Percentiles rank a stretch among this genome's conserved stretches.
Conservation (phyloP, 495 filamentous ascomycete species). For the Neurospora sp. region DNA sequence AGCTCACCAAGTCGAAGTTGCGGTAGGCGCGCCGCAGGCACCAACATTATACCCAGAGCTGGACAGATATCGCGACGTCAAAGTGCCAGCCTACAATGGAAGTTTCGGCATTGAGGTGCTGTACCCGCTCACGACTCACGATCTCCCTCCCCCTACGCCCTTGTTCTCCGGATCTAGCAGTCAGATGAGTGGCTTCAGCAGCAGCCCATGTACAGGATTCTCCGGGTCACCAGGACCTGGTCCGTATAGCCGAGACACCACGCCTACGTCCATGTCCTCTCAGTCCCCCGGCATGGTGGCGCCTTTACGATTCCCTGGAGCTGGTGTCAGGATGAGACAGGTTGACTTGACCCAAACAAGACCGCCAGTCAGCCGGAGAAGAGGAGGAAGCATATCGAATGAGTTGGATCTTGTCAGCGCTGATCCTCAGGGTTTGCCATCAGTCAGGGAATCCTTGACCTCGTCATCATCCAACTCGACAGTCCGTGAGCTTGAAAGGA, state of each 20-base stretch:
- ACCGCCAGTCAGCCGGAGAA: conserved; percentile 57
- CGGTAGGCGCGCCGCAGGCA: conserved; percentile 21
- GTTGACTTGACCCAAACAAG: conserved; percentile 48
- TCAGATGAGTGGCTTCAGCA: conserved; percentile 49
- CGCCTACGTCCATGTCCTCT: conserved; percentile 93
- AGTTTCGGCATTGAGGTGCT: conserved; percentile 28
- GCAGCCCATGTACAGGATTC: conserved; percentile 87
- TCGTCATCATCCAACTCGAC: conserved; percentile 52
- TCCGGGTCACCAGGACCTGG: conserved; percentile 79
- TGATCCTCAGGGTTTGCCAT: conserved; percentile 48
- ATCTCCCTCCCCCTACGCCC: conserved; percentile 57
- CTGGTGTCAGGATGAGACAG: conserved; percentile 46
- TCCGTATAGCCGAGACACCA: conserved; percentile 79
- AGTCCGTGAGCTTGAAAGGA: conserved; percentile 33
- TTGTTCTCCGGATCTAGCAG: conserved; percentile 45
- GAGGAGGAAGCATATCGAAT: conserved; percentile 42
- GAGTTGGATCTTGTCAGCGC: conserved; percentile 37
- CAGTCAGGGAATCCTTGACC: conserved; percentile 52
- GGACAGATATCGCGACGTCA: conserved; percentile 40
- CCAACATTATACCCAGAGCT: conserved; percentile 41
- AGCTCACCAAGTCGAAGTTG: conserved; percentile 25
- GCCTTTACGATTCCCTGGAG: conserved; percentile 44
- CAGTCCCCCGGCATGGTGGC: conserved; percentile 72
- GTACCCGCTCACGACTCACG: conserved; percentile 43
- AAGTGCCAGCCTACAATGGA: conserved; percentile 13